phyloP scores from a whole-genome alignment of 768 basidiomycete genomes.

The Mycena latifolia region DNA sequence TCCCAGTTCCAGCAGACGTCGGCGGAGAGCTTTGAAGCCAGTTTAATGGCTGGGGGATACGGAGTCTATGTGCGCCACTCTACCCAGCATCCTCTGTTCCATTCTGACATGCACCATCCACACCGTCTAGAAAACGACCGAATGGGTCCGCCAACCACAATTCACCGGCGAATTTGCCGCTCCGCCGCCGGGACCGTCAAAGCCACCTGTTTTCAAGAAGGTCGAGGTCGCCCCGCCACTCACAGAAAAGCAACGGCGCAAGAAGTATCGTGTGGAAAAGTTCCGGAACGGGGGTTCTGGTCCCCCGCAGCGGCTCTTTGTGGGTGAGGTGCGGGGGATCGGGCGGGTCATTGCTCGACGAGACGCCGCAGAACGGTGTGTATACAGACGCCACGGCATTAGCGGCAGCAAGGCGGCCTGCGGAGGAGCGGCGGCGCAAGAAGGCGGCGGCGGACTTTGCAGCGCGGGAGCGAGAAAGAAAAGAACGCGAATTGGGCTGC shows the following conservation, averaged over 20 bases:
- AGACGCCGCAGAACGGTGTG: conserved; percentile 32
- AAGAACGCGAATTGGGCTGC: conserved; percentile 31
- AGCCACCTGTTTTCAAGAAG: conserved; percentile 28
- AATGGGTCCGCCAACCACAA: conserved; percentile 46
- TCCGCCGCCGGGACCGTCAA: conserved; percentile 39
- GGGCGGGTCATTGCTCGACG: conserved; percentile 34
- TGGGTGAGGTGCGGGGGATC: conserved; percentile 31
- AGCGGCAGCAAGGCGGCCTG: conserved; percentile 28
- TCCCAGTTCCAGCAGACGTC: conserved; percentile 62
- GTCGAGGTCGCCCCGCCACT: conserved; percentile 23
- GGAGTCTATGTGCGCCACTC: conserved; percentile 55
- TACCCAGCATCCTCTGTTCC: background rate
- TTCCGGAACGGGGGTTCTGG: conserved; percentile 32
- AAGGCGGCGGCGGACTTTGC: conserved; percentile 46
- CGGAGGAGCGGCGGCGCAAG: conserved; percentile 26
- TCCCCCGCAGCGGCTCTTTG: conserved; percentile 26
- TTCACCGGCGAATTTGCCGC: conserved; percentile 47
- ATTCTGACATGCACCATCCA: background rate
- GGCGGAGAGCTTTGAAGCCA: conserved; percentile 68
- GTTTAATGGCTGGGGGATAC: conserved; percentile 67
- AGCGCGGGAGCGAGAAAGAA: conserved; percentile 41
- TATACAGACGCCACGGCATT: conserved; percentile 33
- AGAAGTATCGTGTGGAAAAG: conserved; percentile 36
- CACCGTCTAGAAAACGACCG: conserved; percentile 43
- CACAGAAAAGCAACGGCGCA: conserved; percentile 34